Evolutionary conservation across 2,329 filamentous ascomycete species (phyloP), one percentile per base, ranked within the genome.

Genomic region (Trichoderma koningii): DNA sequence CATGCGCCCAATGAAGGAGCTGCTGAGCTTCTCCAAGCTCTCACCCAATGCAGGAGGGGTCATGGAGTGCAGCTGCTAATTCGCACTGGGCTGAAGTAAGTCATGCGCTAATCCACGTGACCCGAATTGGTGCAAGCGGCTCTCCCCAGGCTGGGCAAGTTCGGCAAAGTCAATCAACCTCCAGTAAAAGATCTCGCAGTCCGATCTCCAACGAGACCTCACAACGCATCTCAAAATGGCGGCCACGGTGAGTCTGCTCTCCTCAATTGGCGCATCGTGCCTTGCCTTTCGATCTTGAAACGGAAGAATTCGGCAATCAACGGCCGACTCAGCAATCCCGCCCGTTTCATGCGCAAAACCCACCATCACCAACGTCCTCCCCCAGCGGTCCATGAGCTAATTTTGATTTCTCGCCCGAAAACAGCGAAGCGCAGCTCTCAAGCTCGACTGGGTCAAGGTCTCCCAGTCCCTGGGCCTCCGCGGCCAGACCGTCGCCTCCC

Each of bases 391-490:
- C 67, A 71, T 83, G 83, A 85, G 83, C 83, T 85, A 85, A 85
- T 85, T 85, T 82, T 76, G 71, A 71, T 67, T 71, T 69, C 71
- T 67, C 62, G 57, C 64, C 66, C 68, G 10, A 34, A 68, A 69
- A 79, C 80, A 98, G 94, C 91, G 93, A 87, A 97, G 92, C 87
- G 93, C 94, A 85, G 93, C 94, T 82, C 88, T 96, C 82, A 99
- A 98, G 88, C 88, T 99, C 86, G 95, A 99, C 89, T 99, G 95
- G 95, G 88, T 88, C 83, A 95, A 96, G 84, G 88, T 99, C 77
- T 90, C 90, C 82, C 88, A 87, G 82, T 96, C 94, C 77, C 93
- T 99, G 76, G 94, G 94, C 80, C 92, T 99, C 80, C 92, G 92
- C 80, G 95, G 95, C 79, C 91, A 93, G 84, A 99, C 95, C 73